A percentile compares a stretch with the other conserved stretches of the same genome.
Conservation (phyloP, 192 early-diverging fungal species). For the Coemansia umbellata region DNA sequence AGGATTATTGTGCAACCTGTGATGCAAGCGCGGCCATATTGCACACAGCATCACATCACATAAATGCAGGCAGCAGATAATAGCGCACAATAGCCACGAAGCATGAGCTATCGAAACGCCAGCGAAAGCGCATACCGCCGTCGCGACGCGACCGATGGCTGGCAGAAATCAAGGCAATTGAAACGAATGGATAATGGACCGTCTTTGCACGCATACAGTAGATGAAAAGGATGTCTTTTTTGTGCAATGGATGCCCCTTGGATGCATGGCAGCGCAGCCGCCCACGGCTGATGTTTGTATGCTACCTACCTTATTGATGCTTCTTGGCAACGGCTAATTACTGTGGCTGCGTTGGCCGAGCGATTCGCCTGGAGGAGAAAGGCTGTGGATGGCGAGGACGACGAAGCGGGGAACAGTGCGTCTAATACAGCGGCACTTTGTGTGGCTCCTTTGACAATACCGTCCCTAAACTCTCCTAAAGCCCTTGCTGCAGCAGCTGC, state of each 20-base stretch:
- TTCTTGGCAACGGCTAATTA: neutral
- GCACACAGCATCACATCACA: too few species aligned
- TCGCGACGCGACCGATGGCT: too few species aligned
- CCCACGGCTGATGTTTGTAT: too few species aligned
- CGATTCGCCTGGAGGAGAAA: neutral
- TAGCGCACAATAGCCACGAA: too few species aligned
- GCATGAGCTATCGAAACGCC: too few species aligned
- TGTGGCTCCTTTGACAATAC: neutral
- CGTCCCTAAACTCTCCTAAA: neutral
- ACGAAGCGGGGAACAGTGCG: slow-evolving; percentile 1
- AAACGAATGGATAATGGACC: too few species aligned
- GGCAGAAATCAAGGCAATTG: slow-evolving; percentile 1
- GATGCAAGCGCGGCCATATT: too few species aligned
- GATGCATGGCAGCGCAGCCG: neutral
- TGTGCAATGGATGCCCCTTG: neutral
- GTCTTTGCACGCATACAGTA: neutral
- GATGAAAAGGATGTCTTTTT: neutral
- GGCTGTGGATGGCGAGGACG: neutral
- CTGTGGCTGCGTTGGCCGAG: too few species aligned
- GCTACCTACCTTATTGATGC: neutral
- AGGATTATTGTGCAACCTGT: too few species aligned
- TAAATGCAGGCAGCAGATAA: too few species aligned
- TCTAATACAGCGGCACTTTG: slow-evolving; percentile 5
- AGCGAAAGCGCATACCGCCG: too few species aligned
- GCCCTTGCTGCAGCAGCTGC: neutral